Evolutionary conservation across 441 rosid species (phyloP).

Genomic region (Mallotus repandus): DNA sequence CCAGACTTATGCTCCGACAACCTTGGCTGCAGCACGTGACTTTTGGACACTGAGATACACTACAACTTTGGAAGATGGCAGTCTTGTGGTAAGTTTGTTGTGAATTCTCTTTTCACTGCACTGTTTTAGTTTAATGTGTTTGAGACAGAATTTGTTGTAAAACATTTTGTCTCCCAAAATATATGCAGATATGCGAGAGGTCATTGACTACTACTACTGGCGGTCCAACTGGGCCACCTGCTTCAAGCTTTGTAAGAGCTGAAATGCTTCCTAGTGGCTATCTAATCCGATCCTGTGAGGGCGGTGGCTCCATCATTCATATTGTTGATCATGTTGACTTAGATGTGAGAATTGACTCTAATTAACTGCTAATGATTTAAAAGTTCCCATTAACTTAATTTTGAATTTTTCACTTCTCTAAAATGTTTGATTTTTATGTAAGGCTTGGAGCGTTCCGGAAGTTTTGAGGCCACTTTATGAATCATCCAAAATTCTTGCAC

Average conservation of each 20-base stretch:
- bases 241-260: constrained; percentile 80
- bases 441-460: constrained; percentile 97
- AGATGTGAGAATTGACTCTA: constrained; percentile 54
- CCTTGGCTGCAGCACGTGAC: constrained; percentile 95
- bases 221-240: constrained; percentile 73
- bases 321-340: constrained; percentile 95
- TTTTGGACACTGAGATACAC: constrained; percentile 95
- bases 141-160: neutral
- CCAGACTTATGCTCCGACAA: constrained; percentile 91
- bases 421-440: constrained; percentile 14
- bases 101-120: neutral
- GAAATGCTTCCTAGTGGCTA: constrained; percentile 94
- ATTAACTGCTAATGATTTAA: neutral
- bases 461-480: constrained; percentile 92
- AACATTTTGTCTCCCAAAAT: neutral
- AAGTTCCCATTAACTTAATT: constrained; percentile 2
- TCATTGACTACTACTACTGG: constrained; percentile 82
- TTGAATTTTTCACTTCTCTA: neutral
- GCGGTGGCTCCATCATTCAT: constrained; percentile 92
- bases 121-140: neutral
- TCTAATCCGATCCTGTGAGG: constrained; percentile 88
- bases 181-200: constrained; percentile 80
- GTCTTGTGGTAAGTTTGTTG: constrained; percentile 60
- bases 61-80: constrained; percentile 85
- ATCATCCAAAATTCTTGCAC: constrained; percentile 89